These are phyloP conservation scores for Dovyalis caffra DNA, from an alignment of 345 rosid species.

Conservation along the genomic window DNA sequence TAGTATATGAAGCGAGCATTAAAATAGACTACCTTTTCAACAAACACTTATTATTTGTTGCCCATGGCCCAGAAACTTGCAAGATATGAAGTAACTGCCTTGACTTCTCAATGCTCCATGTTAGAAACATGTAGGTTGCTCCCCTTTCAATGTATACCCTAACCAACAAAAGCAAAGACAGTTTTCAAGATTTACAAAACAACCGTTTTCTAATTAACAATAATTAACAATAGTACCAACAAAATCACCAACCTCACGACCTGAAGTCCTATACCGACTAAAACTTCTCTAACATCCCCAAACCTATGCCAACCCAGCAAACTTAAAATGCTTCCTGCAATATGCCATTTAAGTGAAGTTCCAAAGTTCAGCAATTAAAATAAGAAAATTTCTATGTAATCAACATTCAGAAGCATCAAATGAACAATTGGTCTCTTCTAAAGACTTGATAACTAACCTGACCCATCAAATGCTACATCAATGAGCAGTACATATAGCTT, in stretches of 20 bases:
- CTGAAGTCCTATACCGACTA: conserved; percentile 83
- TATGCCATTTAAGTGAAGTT: conserved; percentile 22
- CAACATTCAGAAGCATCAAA: conserved; percentile 15
- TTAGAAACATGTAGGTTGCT: conserved; percentile 60
- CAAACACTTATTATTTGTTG: conserved; percentile 35
- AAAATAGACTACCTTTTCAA: conserved; percentile 59
- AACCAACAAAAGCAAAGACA: conserved; percentile 11
- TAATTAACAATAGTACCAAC: conserved; percentile 15
- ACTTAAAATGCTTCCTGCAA: conserved; percentile 63
- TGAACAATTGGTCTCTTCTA: conserved; percentile 17
- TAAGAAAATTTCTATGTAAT: conserved; percentile 10
- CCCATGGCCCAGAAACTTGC: conserved; percentile 44
- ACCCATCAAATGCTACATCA: conserved; percentile 54
- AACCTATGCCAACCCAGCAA: conserved; percentile 59
- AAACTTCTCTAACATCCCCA: conserved; percentile 68
- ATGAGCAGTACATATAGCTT: conserved; percentile 68
- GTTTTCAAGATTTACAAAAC: conserved; percentile 17
- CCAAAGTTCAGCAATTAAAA: conserved; percentile 23
- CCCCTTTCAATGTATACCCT: conserved; percentile 57
- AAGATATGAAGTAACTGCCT: conserved; percentile 53
- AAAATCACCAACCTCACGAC: conserved; percentile 67
- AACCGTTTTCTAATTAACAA: background rate
- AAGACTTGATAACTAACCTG: conserved; percentile 55
- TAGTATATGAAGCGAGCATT: conserved; percentile 10
- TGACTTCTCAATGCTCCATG: conserved; percentile 66